Percentiles rank a stretch among this genome's conserved stretches.
phyloP scores from a whole-genome alignment of 2,329 filamentous ascomycete genomes.

The Aspergillus pseudotamarii region DNA sequence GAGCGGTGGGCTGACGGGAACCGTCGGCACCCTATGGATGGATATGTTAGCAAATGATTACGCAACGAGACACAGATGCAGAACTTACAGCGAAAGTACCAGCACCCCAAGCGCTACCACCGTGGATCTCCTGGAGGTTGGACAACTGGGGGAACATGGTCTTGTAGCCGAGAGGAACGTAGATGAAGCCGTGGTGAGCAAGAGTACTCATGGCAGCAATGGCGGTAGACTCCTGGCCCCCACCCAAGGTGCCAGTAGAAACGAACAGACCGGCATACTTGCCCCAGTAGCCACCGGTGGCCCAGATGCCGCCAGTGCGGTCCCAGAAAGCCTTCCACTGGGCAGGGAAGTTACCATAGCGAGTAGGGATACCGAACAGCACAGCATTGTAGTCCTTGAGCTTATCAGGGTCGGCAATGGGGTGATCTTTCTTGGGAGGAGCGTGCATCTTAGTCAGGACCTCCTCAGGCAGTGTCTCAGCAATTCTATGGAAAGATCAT shows the following conservation, averaged over 20 bases:
- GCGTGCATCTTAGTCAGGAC: conserved; percentile 91
- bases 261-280: conserved; percentile 93
- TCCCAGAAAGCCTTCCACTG: conserved; percentile 93
- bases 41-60: background rate
- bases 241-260: conserved; percentile 79
- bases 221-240: conserved; percentile 90
- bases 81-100: conserved; percentile 76
- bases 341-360: conserved; percentile 94
- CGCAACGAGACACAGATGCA: background rate
- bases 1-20: conserved; percentile 73
- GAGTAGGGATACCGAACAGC: conserved; percentile 91
- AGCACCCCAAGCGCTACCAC: conserved; percentile 89
- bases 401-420: conserved; percentile 61
- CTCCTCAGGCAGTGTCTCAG: conserved; percentile 83
- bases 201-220: conserved; percentile 82
- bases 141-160: conserved; percentile 71
- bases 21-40: conserved; percentile 64
- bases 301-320: conserved; percentile 83
- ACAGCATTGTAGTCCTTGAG: conserved; percentile 83
- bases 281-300: conserved; percentile 73
- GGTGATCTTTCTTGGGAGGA: conserved; percentile 71
- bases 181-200: conserved; percentile 91
- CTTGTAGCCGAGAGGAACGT: conserved; percentile 92
- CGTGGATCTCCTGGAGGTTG: conserved; percentile 77
- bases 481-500: conserved; percentile 56